Evolutionary conservation across 2,329 filamentous ascomycete species (phyloP).

Genomic region (Talaromyces atroroseus): DNA sequence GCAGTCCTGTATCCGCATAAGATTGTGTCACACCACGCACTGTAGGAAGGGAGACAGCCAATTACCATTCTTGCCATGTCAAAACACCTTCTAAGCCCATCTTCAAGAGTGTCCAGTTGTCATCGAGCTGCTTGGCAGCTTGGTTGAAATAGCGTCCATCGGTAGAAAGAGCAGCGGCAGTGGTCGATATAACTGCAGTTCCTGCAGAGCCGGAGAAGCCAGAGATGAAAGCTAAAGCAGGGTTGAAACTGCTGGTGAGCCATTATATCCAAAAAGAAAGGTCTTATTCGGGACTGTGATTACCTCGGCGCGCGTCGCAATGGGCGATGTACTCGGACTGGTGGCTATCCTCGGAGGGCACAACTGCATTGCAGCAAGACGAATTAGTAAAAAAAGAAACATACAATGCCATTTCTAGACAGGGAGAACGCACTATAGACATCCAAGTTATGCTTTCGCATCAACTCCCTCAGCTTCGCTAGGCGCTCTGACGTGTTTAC

Average conservation of each 20-base stretch:
- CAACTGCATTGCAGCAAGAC: constrained; percentile 53
- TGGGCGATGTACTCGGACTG: constrained; percentile 96
- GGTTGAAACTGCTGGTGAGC: constrained; percentile 14
- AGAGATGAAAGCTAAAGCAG: constrained; percentile 66
- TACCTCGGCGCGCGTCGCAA: constrained; percentile 81
- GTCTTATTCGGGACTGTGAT: constrained; percentile 18
- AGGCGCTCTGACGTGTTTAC: constrained; percentile 76
- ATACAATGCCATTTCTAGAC: too few relatives aligned
- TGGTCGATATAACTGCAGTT: constrained; percentile 78
- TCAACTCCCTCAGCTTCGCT: constrained; percentile 69
- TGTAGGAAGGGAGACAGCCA: not conserved
- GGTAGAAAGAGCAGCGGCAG: constrained; percentile 84
- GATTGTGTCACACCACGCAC: not conserved
- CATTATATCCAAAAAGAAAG: not conserved
- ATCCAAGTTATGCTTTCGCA: constrained; percentile 81
- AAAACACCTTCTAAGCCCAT: constrained; percentile 89
- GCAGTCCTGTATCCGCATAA: constrained; percentile 49
- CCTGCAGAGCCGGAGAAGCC: constrained; percentile 95
- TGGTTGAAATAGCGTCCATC: constrained; percentile 99
- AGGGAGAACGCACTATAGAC: constrained; percentile 66
- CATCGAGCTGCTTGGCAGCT: constrained; percentile 80
- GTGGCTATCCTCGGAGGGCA: constrained; percentile 95
- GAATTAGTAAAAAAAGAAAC: not conserved
- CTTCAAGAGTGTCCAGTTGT: constrained; percentile 87
- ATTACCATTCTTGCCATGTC: constrained; percentile 93